A percentile compares a stretch with the other conserved stretches of the same genome.
Conservation (phyloP, 2,329 filamentous ascomycete genomes). For the Ramularia endophylla region DNA sequence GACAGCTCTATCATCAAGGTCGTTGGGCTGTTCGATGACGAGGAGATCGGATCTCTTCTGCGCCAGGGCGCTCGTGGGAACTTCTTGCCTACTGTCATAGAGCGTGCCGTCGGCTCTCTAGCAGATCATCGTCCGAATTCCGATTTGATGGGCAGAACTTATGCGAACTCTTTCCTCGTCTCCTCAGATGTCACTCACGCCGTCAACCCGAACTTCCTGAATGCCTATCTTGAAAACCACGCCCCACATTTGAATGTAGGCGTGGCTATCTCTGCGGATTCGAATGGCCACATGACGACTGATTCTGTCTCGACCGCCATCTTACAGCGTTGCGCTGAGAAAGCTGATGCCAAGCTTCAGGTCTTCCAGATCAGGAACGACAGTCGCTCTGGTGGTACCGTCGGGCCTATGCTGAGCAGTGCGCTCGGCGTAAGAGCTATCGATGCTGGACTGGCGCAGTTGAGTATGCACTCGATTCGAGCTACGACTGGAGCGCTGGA, state of each 20-base stretch:
- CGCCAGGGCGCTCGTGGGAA: constrained; percentile 87
- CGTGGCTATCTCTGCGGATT: constrained; percentile 71
- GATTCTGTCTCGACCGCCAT: constrained; percentile 80
- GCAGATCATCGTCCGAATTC: constrained; percentile 40
- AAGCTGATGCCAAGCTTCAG: constrained; percentile 66
- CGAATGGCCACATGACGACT: constrained; percentile 94
- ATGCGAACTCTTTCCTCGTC: constrained; percentile 86
- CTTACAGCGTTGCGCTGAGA: constrained; percentile 70
- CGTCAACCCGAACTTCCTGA: constrained; percentile 88
- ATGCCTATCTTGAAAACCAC: constrained; percentile 77
- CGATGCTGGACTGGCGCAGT: constrained; percentile 82
- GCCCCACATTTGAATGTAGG: constrained; percentile 84
- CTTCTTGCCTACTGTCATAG: constrained; percentile 74
- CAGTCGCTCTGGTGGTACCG: constrained; percentile 79
- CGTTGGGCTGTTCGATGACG: constrained; percentile 92
- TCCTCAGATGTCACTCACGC: constrained; percentile 92
- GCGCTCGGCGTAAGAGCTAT: constrained; percentile 75
- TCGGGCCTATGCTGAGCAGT: constrained; percentile 83
- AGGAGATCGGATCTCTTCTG: constrained; percentile 88
- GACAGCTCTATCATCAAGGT: constrained; percentile 69
- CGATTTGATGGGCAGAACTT: constrained; percentile 68
- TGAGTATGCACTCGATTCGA: constrained; percentile 90
- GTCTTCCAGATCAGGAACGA: constrained; percentile 96
- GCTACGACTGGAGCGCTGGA: constrained; percentile 83
- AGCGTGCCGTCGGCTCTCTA: constrained; percentile 71